Evolutionary conservation across 441 rosid species (phyloP).

Genomic region (Francoa sonchifolia): DNA sequence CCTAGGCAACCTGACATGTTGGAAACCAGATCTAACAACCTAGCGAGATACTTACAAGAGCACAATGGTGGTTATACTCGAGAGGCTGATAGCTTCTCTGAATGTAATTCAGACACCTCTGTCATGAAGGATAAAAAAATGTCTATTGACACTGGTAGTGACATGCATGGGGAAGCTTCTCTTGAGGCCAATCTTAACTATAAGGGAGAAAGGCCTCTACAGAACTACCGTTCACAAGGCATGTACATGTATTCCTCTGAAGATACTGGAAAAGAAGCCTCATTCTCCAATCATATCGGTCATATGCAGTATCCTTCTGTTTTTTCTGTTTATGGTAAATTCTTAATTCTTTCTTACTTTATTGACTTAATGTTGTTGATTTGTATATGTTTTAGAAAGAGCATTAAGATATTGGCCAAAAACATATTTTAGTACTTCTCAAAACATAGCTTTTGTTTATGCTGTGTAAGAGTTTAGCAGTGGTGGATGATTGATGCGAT

Average conservation of each 20-base stretch:
- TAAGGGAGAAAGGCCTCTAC: constrained; percentile 14
- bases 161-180: constrained; percentile 8
- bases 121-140: constrained; percentile 37
- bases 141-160: constrained; percentile 11
- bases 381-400: neutral
- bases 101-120: constrained; percentile 40
- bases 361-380: neutral
- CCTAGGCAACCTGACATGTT: constrained; percentile 18
- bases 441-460: too few relatives aligned
- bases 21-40: constrained; percentile 17
- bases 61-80: constrained; percentile 19
- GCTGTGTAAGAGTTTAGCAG: too few relatives aligned
- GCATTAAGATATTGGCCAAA: neutral
- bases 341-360: constrained; percentile 7
- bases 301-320: constrained; percentile 21
- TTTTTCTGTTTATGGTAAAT: constrained; percentile 46
- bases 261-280: constrained; percentile 28
- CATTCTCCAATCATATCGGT: constrained; percentile 20
- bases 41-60: constrained; percentile 17
- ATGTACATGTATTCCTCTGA: constrained; percentile 25
- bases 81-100: constrained; percentile 22
- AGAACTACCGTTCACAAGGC: constrained; percentile 17
- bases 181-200: constrained; percentile 17
- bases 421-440: too few relatives aligned
- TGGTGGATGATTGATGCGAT: too few relatives aligned